Evolutionary conservation across 352 stramenopile genomes (phyloP), one percentile per base, ranked within the genome.

Genomic region (Pythium guiyangense): DNA sequence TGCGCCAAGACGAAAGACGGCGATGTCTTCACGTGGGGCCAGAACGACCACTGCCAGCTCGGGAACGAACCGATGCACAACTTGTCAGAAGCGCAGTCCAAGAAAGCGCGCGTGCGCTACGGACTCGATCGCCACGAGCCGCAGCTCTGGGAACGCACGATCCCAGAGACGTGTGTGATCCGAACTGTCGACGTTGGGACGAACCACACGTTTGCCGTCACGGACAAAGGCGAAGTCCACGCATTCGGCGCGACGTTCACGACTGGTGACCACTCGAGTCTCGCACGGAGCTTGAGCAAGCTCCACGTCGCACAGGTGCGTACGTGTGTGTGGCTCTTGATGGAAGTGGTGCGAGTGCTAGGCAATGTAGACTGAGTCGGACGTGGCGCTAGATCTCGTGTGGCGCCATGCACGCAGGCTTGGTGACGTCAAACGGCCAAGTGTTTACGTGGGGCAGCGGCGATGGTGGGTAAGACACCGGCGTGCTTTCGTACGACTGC

Each of bases 11-110:
- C 84, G 1, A 92, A 88, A 58, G 81, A 90, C 17, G 82, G 84
- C 37, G 84, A 92, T 51, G 77, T 92, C 3, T 94, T 86, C 53
- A 89, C 84, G 20, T 94, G 84, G 84, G 84, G 84, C 9, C 80
- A 91, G 20, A 94, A 92, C 48, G 79, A 91, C 51, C 84, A 92
- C 58, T 90, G 79, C 31, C 84, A 94, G 46, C 58, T 92, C 3
- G 84, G 84, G 6, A 68, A 79, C 15, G 84, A 93, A 48, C 73
- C 78, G 12, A 50, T 71, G 0, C 82, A 94, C 50, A 79, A 77
- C 54, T 40, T 92, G 4, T 71, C 73, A 1, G 74, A 82, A 15
- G 64, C 72, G 0, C 62, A 78, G 40, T 69, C 69, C 15, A 88
- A 72, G 54, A 89, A 89, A 56, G 67, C 81, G 1, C 69, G 64